These are phyloP conservation scores for Cercospora citrullina DNA, from an alignment of 2,329 filamentous ascomycete genomes.

Conservation along the genomic window DNA sequence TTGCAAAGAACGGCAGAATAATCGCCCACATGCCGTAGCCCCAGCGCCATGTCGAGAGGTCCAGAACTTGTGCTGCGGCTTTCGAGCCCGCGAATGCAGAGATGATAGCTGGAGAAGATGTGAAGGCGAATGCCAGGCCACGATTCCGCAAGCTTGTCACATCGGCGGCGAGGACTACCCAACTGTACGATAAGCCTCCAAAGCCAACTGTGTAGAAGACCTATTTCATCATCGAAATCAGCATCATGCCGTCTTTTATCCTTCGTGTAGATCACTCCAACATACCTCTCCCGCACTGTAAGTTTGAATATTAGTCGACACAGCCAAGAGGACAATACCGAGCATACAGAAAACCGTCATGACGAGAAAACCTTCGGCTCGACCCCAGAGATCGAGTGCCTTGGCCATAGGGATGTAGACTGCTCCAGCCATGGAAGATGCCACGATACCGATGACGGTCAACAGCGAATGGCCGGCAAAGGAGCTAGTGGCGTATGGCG, in stretches of 20 bases:
- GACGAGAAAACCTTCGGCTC: not conserved
- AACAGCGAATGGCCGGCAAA: not conserved
- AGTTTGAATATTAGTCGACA: not conserved
- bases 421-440: not conserved
- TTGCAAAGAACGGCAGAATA: not conserved
- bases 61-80: not conserved
- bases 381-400: not conserved
- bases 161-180: not conserved
- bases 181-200: not conserved
- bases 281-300: not conserved
- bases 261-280: rapidly evolving
- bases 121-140: not conserved
- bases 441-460: not conserved
- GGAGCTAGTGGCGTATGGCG: not conserved
- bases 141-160: not conserved
- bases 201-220: not conserved
- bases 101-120: not conserved
- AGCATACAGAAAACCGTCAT: not conserved
- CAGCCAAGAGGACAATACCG: not conserved
- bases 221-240: not conserved
- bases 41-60: not conserved
- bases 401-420: not conserved
- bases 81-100: not conserved
- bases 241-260: not conserved
- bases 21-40: not conserved